A percentile compares a stretch with the other conserved stretches of the same genome.
phyloP scores from a whole-genome alignment of 2,329 filamentous ascomycete species.

The Macrophomina tecta region DNA sequence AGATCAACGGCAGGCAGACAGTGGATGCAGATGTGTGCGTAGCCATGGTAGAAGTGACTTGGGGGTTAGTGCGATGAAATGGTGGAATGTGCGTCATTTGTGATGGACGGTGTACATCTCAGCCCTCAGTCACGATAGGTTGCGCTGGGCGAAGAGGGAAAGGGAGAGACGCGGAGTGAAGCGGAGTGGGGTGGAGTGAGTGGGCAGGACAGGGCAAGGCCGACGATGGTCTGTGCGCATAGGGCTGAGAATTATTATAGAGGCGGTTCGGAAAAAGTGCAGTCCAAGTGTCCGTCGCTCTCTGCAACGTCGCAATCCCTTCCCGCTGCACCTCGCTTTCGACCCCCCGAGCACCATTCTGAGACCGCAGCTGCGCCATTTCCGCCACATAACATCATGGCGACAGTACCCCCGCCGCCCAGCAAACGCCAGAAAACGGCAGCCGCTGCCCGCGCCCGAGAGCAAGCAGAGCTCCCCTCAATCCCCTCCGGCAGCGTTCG shows the following conservation, averaged over 20 bases:
- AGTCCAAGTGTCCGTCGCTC: background rate
- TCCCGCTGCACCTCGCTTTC: too few species aligned
- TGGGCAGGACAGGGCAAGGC: background rate
- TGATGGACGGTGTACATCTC: too few species aligned
- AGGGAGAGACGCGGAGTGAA: background rate
- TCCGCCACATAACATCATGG: conserved; percentile 60
- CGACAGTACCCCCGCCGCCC: conserved; percentile 81
- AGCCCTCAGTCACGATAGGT: too few species aligned
- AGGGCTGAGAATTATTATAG: conserved; percentile 24
- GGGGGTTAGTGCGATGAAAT: background rate
- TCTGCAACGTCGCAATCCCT: too few species aligned
- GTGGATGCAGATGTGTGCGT: conserved; percentile 40
- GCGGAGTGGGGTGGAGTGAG: background rate
- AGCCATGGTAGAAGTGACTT: conserved; percentile 36
- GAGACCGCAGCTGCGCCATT: too few species aligned
- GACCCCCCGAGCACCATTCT: too few species aligned
- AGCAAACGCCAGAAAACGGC: conserved; percentile 87
- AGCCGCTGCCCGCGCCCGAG: conserved; percentile 70
- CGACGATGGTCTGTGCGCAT: conserved; percentile 12
- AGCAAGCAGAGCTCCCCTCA: conserved; percentile 76
- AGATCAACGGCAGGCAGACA: conserved; percentile 43
- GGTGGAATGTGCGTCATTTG: too few species aligned
- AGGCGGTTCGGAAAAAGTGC: background rate
- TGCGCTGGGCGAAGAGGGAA: background rate
- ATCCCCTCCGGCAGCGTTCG: conserved; percentile 78